These are phyloP conservation scores for Citrus reticulata DNA, from an alignment of 345 rosid genomes.

Conservation along the genomic window DNA sequence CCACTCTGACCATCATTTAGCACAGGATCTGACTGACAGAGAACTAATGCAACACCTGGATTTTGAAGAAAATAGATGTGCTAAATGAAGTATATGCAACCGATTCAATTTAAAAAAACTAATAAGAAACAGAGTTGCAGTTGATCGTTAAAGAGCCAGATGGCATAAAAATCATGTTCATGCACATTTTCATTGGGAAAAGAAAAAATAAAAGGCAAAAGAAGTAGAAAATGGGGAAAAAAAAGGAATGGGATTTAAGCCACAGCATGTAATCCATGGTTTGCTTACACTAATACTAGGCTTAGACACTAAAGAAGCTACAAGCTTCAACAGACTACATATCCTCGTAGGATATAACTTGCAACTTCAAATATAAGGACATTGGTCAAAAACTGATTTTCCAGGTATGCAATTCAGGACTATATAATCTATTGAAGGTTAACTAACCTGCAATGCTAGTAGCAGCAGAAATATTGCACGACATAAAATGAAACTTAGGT, in stretches of 20 bases:
- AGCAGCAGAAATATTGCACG: neutral
- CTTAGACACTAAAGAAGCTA: neutral
- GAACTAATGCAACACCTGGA: constrained; percentile 86
- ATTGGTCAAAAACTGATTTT: neutral
- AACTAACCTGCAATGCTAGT: neutral
- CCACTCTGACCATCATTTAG: constrained; percentile 86
- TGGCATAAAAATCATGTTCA: neutral
- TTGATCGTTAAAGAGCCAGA: neutral
- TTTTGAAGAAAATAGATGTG: neutral
- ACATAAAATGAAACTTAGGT: neutral
- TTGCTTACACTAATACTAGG: neutral
- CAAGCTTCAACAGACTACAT: neutral
- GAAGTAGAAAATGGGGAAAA: neutral
- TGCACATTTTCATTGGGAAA: neutral
- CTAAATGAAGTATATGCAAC: neutral
- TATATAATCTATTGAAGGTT: neutral
- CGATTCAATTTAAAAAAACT: neutral
- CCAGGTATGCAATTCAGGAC: neutral
- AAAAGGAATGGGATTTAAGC: neutral
- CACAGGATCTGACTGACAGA: constrained; percentile 92
- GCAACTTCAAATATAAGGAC: neutral
- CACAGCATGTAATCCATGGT: neutral
- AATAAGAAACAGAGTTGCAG: neutral
- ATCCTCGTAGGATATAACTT: neutral
- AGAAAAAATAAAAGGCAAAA: neutral